phyloP scores from a whole-genome alignment of 192 early-diverging fungal species.

The Coemansia aciculifera region DNA sequence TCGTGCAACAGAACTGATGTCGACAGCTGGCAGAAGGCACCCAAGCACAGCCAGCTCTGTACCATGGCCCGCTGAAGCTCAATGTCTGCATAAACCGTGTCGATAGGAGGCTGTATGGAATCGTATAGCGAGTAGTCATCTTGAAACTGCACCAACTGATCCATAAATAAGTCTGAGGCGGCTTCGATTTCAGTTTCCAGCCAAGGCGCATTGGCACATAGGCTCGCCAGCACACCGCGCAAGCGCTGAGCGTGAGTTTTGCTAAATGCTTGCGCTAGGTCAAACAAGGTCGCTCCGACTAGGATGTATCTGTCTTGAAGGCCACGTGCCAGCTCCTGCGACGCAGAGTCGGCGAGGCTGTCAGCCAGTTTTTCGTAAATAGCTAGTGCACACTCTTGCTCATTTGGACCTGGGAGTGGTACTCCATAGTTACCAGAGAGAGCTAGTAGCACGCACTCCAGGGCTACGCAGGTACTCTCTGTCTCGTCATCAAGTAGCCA shows the following conservation, averaged over 20 bases:
- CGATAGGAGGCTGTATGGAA: constrained; percentile 16
- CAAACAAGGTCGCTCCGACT: constrained; percentile 57
- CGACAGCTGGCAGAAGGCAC: constrained; percentile 18
- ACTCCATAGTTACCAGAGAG: background rate
- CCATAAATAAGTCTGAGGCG: constrained; percentile 47
- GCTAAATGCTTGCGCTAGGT: constrained; percentile 54
- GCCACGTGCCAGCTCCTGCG: constrained; percentile 19
- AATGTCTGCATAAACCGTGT: constrained; percentile 16
- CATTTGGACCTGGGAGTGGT: background rate
- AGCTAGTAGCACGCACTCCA: constrained; percentile 29
- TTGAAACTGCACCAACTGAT: constrained; percentile 55
- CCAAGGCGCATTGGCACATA: constrained; percentile 52
- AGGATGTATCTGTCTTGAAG: constrained; percentile 39
- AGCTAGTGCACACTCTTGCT: constrained; percentile 23
- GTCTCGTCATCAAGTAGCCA: constrained; percentile 32
- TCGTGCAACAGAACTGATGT: constrained; percentile 29
- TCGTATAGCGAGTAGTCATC: constrained; percentile 35
- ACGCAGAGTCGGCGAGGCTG: constrained; percentile 30
- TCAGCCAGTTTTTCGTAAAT: constrained; percentile 40
- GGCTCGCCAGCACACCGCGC: constrained; percentile 32
- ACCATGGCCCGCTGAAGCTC: constrained; percentile 34
- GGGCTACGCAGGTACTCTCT: background rate
- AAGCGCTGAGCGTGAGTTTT: constrained; percentile 44
- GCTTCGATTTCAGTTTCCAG: constrained; percentile 53
- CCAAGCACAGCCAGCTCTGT: constrained; percentile 33